phyloP scores from a whole-genome alignment of 2,329 filamentous ascomycete species.

The Didymella exigua region DNA sequence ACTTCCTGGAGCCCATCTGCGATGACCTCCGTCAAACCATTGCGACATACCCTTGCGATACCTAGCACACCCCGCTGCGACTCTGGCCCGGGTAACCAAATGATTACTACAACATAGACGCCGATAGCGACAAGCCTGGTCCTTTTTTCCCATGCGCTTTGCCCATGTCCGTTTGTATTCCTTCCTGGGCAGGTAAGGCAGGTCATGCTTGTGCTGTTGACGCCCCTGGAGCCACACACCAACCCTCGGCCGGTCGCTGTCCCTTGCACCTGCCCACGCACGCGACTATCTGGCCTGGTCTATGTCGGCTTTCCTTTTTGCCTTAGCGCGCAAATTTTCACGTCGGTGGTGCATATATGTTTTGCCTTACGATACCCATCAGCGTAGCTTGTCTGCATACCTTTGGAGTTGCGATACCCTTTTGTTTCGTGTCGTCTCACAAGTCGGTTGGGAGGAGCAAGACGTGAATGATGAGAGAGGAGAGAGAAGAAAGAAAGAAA shows the following conservation, averaged over 20 bases:
- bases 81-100: constrained; percentile 4
- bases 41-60: constrained; percentile 6
- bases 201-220: constrained; percentile 28
- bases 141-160: constrained; percentile 17
- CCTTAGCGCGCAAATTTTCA: not conserved
- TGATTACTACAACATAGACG: not conserved
- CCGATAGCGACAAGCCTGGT: constrained; percentile 30
- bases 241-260: constrained; percentile 3
- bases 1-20: not conserved
- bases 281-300: constrained; percentile 8
- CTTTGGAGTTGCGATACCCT: not conserved
- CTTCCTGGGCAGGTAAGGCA: constrained; percentile 27
- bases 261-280: constrained; percentile 25
- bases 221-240: constrained; percentile 11
- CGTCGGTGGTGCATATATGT: constrained; percentile 17
- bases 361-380: constrained; percentile 19
- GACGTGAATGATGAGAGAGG: not conserved
- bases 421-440: not conserved
- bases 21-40: constrained; percentile 1
- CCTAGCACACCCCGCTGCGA: constrained; percentile 4
- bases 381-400: constrained; percentile 6
- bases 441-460: not conserved
- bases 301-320: not conserved
- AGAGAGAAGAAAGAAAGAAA: not conserved
- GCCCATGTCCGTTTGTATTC: constrained; percentile 18